Evolutionary conservation across 75 land plant genomes (phyloP).

Genomic region (Pinus taeda): DNA sequence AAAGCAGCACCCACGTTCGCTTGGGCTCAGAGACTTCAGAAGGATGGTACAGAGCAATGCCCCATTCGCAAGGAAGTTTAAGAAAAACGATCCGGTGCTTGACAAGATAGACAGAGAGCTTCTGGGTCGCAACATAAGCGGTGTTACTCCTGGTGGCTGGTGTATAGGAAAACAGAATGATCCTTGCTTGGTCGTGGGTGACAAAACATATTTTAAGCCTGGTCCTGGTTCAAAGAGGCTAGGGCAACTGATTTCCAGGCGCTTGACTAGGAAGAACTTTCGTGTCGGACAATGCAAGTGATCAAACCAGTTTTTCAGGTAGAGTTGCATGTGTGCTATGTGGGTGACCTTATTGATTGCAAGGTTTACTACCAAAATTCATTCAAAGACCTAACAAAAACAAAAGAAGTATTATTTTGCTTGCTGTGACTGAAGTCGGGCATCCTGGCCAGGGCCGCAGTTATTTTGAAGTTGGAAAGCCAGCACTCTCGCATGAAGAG

Average conservation of each 20-base stretch:
- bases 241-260: background rate
- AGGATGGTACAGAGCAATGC: constrained; percentile 59
- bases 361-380: too few relatives aligned
- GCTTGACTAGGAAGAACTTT: too few relatives aligned
- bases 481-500: too few relatives aligned
- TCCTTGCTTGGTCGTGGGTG: constrained; percentile 23
- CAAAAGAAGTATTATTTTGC: too few relatives aligned
- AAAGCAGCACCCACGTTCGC: constrained; percentile 86
- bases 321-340: too few relatives aligned
- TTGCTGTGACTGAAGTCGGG: too few relatives aligned
- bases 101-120: constrained; percentile 38
- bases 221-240: constrained; percentile 27
- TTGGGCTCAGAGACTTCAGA: constrained; percentile 54
- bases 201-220: constrained; percentile 15
- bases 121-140: constrained; percentile 26
- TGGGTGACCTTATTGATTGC: too few relatives aligned
- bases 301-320: too few relatives aligned
- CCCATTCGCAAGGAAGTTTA: constrained; percentile 54
- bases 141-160: constrained; percentile 49
- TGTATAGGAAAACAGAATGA: constrained; percentile 24
- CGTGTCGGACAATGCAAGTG: too few relatives aligned
- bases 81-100: constrained; percentile 30
- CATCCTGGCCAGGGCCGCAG: too few relatives aligned
- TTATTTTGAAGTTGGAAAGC: too few relatives aligned
- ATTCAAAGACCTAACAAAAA: too few relatives aligned